A percentile compares a stretch with the other conserved stretches of the same genome.
These are phyloP conservation scores for Phyllosticta capitalensis DNA, from an alignment of 2,329 filamentous ascomycete species.

Conservation along the genomic window DNA sequence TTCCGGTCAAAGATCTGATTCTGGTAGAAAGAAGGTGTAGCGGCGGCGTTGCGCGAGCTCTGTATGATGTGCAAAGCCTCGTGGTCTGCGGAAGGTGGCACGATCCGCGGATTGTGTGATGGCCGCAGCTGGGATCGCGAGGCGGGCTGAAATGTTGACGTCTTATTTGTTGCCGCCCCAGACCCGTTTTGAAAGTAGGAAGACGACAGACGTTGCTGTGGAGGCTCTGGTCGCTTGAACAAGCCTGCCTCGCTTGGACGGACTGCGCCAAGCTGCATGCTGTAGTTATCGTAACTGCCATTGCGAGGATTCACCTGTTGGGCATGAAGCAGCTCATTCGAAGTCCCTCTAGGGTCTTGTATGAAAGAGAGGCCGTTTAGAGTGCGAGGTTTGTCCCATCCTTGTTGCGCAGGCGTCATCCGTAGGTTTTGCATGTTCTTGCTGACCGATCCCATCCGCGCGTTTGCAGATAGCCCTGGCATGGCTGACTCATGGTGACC, in stretches of 20 bases:
- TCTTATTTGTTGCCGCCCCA: background rate
- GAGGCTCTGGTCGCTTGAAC: background rate
- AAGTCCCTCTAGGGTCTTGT: constrained; percentile 15
- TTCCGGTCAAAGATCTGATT: background rate
- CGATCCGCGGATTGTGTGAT: background rate
- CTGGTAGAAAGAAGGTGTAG: background rate
- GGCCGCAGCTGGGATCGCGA: background rate
- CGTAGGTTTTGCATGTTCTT: background rate
- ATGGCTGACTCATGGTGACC: background rate
- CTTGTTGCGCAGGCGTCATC: background rate
- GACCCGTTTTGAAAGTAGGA: background rate
- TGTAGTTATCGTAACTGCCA: background rate
- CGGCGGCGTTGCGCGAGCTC: background rate
- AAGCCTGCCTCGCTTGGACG: background rate
- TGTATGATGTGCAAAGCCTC: background rate
- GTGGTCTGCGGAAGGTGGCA: background rate
- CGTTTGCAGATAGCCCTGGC: constrained; percentile 6
- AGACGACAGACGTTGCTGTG: background rate
- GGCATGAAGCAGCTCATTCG: background rate
- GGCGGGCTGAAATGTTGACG: background rate
- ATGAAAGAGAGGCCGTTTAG: constrained; percentile 29
- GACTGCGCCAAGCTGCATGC: background rate
- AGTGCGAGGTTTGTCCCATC: constrained; percentile 19
- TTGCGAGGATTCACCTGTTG: background rate
- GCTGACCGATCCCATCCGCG: background rate